Evolutionary conservation across 2,329 filamentous ascomycete genomes (phyloP).

Genomic region (Diaporthe australafricana): DNA sequence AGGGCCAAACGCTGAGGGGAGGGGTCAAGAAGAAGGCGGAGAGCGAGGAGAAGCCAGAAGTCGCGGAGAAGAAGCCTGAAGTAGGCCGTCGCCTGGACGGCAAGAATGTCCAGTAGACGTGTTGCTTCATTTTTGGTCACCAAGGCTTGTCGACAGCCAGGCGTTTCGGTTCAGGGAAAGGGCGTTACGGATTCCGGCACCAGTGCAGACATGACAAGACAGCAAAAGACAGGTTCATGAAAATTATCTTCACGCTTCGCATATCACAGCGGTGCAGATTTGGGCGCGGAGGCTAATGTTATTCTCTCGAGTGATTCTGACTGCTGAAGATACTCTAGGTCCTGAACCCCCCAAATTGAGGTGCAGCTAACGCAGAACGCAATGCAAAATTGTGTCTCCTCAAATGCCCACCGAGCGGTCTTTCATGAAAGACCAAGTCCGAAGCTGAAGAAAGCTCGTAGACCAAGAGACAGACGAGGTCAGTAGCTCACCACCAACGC

Average conservation of each 20-base stretch:
- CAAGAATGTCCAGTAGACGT: slow-evolving; percentile 32
- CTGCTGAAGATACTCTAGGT: not conserved
- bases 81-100: slow-evolving; percentile 35
- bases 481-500: too few species aligned
- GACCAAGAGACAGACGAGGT: not conserved
- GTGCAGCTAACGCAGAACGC: not conserved
- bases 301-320: not conserved
- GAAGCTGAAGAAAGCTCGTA: too few species aligned
- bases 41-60: slow-evolving; percentile 58
- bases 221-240: slow-evolving; percentile 12
- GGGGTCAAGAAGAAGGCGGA: slow-evolving; percentile 78
- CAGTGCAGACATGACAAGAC: slow-evolving; percentile 16
- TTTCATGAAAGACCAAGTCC: not conserved
- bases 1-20: slow-evolving; percentile 82
- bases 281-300: not conserved
- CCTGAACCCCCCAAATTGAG: not conserved
- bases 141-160: slow-evolving; percentile 4
- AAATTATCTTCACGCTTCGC: not conserved
- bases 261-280: not conserved
- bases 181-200: slow-evolving; percentile 14
- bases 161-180: slow-evolving; percentile 30
- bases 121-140: not conserved
- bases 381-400: not conserved
- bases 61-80: slow-evolving; percentile 57
- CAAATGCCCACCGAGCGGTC: not conserved